Base-by-base conservation (phyloP, 331 rosid genomes). In the Rosa hybrid region DNA sequence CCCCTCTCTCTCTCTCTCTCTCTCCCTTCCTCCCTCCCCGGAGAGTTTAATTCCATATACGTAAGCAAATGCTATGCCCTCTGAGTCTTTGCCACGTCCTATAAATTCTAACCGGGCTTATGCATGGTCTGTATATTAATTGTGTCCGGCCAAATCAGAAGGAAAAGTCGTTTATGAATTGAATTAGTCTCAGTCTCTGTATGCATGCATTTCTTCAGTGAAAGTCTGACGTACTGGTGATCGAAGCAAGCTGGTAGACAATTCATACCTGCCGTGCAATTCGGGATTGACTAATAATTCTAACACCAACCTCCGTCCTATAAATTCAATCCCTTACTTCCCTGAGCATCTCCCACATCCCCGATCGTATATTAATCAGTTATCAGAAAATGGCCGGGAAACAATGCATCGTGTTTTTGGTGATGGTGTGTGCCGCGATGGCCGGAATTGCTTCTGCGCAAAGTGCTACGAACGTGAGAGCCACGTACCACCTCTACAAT, bases 401-500 rank as follows among this genome's bases (percentile, higher is more conserved):
- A 59, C 57, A 9, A 42, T 4, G 11, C 42, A 46, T 45, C 8
- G 17, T 62, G 63, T 23, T 79, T 7, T 11, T 82, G 54, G 42
- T 34, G 4, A 17, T 60, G n/a, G 16, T 72, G 25, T 49, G 63
- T 45, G 75, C 53, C 6, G 34, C 39, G 62, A 48, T 75, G 71
- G 63, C 48, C 5, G 50, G 78, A 14, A 50, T 71, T 46, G 83
- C 69, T 2, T 56, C 20, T 1, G 75, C 71, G 0, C 81, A 84
- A 27, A 84, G 87, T 41, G 87, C 83, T 17, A 71, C 60, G 1
- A 81, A 81, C 59, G 94, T 90, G 12, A 76, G 92, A 3, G 92
- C 97, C 1, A 90, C 97, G 0, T 92, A 90, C 73, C 97, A 94
- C 54, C 71, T 79, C 45, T 94, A 92, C 78, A 77, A 87, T 38